phyloP scores from a whole-genome alignment of 1,284 basidiomycete genomes.

The Fomes fomentarius region DNA sequence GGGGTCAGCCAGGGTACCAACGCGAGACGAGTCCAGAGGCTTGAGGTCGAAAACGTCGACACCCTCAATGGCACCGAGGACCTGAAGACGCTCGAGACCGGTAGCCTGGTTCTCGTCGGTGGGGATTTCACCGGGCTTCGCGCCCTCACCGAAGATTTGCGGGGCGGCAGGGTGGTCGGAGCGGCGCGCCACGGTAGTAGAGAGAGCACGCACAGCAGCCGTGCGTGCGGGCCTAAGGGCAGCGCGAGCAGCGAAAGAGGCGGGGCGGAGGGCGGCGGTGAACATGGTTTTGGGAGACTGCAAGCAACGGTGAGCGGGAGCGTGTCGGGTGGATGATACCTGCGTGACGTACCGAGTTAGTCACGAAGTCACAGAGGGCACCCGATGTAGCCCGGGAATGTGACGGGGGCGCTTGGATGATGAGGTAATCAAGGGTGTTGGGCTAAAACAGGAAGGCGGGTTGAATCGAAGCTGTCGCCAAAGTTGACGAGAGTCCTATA shows the following conservation, averaged over 20 bases:
- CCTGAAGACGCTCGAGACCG: slow-evolving; percentile 94
- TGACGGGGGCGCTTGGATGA: not conserved
- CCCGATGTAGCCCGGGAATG: slow-evolving; percentile 15
- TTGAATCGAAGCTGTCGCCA: slow-evolving; percentile 24
- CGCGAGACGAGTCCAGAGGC: slow-evolving; percentile 83
- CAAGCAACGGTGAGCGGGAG: slow-evolving; percentile 13
- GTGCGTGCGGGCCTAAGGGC: slow-evolving; percentile 30
- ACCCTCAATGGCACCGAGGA: slow-evolving; percentile 88
- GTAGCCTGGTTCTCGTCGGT: slow-evolving; percentile 92
- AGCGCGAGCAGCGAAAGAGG: slow-evolving; percentile 36
- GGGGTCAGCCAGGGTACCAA: slow-evolving; percentile 90
- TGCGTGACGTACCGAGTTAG: slow-evolving; percentile 19
- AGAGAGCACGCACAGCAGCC: slow-evolving; percentile 53
- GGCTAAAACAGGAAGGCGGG: slow-evolving; percentile 18
- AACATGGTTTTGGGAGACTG: slow-evolving; percentile 42
- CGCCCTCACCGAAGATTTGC: slow-evolving; percentile 73
- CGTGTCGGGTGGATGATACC: slow-evolving; percentile 15
- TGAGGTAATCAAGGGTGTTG: slow-evolving; percentile 17
- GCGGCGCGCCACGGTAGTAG: slow-evolving; percentile 51
- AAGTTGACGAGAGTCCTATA: slow-evolving; percentile 1
- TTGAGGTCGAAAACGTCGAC: slow-evolving; percentile 90
- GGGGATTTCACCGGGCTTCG: slow-evolving; percentile 78
- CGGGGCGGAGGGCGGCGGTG: slow-evolving; percentile 46
- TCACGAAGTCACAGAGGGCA: not conserved
- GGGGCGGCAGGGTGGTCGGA: slow-evolving; percentile 66